Base-by-base conservation (phyloP, 495 filamentous ascomycete genomes). In the Daldinia childiae region DNA sequence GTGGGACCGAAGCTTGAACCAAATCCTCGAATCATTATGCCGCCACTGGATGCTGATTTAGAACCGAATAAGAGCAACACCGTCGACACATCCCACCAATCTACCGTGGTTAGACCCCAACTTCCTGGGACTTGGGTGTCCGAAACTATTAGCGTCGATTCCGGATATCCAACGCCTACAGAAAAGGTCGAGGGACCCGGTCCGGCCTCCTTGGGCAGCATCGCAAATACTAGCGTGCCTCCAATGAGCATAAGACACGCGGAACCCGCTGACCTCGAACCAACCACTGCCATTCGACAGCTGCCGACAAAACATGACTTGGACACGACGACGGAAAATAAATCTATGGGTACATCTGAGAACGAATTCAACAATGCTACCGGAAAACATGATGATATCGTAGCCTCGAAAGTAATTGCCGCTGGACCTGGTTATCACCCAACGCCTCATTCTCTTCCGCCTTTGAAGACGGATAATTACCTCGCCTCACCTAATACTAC, bases 81-180 rank as follows among this genome's bases (percentile, higher is more conserved):
- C 6, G 71, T 59, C 50, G 65, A 66, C 19, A 36, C 58, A 48
- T 34, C 56, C 26, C 69, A 64, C 51, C 68, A 80, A 32, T 54
- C 72, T 4, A 59, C 73, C 43, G 45, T 58, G 24, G 19, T 62
- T 55, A 80, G 89, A 55, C 90, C 90, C 30, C 83, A 82, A 36
- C 76, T 92, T 34, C 90, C 90, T 17, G 90, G 90, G 9, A 85
- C 83, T 55, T 91, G 89, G 90, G 86, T 87, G 34, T 86, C 88
- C 15, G 90, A 85, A 73, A 85, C 84, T 29, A 81, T 82, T 6
- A 79, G 79, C 48, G 73, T 69, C 14, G 74, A 76, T 26, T 72
- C 73, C 4, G 77, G 79, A 26, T 38, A 29, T 2, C 52, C 61
- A 36, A 71, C 74, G 14, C 63, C 79, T 36, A 38, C 55, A 59